A percentile compares a stretch with the other conserved stretches of the same genome.
Evolutionary conservation across 495 filamentous ascomycete genomes (phyloP).

Genomic region (Pyrenopolyporus hunteri): DNA sequence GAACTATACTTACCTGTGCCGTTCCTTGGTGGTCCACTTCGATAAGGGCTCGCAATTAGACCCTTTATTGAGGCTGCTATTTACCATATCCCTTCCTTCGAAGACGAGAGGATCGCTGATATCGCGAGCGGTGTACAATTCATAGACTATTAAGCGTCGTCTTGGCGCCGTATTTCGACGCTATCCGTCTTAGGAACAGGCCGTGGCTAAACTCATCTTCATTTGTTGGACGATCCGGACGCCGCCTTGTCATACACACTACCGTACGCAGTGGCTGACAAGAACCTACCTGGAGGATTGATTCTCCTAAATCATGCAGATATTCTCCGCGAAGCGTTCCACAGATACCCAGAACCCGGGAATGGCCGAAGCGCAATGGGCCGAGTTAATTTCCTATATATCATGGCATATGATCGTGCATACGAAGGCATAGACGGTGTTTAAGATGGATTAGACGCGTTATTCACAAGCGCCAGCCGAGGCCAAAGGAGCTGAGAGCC

Average conservation of each 20-base stretch:
- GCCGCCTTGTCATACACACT: constrained; percentile 23
- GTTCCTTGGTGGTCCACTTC: neutral
- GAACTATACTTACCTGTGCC: constrained; percentile 10
- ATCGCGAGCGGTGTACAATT: constrained; percentile 12
- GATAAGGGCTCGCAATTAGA: constrained; percentile 1
- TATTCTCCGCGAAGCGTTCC: constrained; percentile 1
- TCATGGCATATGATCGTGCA: constrained; percentile 6
- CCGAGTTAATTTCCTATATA: constrained; percentile 12
- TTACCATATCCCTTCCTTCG: neutral
- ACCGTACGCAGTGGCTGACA: constrained; percentile 7
- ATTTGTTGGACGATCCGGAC: neutral
- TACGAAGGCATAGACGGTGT: neutral
- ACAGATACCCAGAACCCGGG: constrained; percentile 14
- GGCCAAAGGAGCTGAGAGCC: constrained; percentile 37
- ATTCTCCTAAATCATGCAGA: constrained; percentile 17
- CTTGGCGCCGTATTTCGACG: constrained; percentile 8
- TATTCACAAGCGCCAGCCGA: constrained; percentile 23
- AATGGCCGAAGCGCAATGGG: constrained; percentile 35
- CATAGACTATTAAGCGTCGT: neutral
- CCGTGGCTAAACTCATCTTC: constrained; percentile 24
- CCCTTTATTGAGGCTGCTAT: neutral
- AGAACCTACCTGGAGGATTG: too few relatives aligned
- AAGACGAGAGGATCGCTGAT: constrained; percentile 10
- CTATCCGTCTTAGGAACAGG: constrained; percentile 15
- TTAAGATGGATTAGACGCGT: constrained; percentile 11